These are phyloP conservation scores for Bocquillonia castaneifolia DNA, from an alignment of 441 rosid genomes.

Conservation along the genomic window DNA sequence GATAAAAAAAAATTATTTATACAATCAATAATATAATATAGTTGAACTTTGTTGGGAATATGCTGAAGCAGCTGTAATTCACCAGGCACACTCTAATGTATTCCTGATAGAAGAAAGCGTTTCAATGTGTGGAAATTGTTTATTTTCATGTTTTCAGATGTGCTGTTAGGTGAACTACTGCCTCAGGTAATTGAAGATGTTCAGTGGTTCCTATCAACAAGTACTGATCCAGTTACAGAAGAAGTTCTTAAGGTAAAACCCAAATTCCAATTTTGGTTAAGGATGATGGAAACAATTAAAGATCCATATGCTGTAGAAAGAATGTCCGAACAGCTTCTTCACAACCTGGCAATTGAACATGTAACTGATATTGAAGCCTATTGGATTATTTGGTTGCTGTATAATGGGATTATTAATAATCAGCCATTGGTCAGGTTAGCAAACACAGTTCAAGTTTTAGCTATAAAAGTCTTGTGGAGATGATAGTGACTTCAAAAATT, in stretches of 20 bases:
- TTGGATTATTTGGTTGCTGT: constrained; percentile 78
- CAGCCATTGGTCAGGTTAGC: constrained; percentile 66
- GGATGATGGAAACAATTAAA: constrained; percentile 60
- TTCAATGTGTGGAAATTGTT: not conserved
- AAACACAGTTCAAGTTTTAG: constrained; percentile 17
- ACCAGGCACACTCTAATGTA: not conserved
- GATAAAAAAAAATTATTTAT: not conserved
- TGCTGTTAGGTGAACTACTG: constrained; percentile 60
- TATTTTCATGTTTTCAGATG: constrained; percentile 52
- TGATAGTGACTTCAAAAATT: not conserved
- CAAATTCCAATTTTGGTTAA: constrained; percentile 55
- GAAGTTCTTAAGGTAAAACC: constrained; percentile 43
- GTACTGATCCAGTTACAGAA: constrained; percentile 31
- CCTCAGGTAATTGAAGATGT: constrained; percentile 57
- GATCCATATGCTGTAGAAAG: constrained; percentile 75
- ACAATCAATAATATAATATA: not conserved
- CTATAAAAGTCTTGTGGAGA: not conserved
- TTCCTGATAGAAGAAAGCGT: not conserved
- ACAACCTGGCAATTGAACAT: constrained; percentile 52
- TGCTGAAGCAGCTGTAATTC: not conserved
- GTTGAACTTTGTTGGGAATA: not conserved
- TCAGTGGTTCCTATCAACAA: constrained; percentile 46
- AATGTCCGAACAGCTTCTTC: constrained; percentile 76
- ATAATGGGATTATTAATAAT: constrained; percentile 39
- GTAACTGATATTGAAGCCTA: constrained; percentile 76